Percentiles rank a stretch among this genome's conserved stretches.
Conservation (phyloP, 441 rosid species). For the Breynia disticha region DNA sequence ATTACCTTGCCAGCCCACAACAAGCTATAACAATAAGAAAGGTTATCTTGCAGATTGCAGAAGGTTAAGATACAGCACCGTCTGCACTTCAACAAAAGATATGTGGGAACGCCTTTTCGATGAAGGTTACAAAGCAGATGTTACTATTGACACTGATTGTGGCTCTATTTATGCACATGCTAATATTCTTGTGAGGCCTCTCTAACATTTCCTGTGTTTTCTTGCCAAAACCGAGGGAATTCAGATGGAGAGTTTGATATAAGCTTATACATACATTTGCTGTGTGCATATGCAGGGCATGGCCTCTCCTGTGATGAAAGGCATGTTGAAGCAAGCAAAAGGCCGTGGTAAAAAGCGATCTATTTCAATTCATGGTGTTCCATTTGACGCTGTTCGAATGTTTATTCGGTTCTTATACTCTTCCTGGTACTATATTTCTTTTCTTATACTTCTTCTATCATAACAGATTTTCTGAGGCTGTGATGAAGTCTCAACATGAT, state of each 20-base stretch:
- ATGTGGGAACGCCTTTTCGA: constrained; percentile 78
- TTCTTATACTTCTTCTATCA: too few species aligned
- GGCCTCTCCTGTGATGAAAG: constrained; percentile 77
- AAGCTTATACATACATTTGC: constrained; percentile 6
- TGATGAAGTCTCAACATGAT: too few species aligned
- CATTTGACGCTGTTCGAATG: constrained; percentile 58
- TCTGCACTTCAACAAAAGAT: constrained; percentile 34
- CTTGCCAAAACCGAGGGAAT: background rate
- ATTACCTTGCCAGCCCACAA: constrained; percentile 22
- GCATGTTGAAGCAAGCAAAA: constrained; percentile 60
- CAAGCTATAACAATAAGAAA: constrained; percentile 11
- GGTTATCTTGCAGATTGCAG: constrained; percentile 10
- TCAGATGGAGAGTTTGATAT: background rate
- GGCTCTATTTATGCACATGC: constrained; percentile 61
- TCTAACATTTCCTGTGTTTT: background rate
- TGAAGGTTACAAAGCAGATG: constrained; percentile 64
- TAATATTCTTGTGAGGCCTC: constrained; percentile 54
- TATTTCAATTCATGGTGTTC: constrained; percentile 64
- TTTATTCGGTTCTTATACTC: constrained; percentile 78
- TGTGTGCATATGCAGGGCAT: constrained; percentile 44
- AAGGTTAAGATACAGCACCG: constrained; percentile 17
- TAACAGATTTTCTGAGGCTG: too few species aligned
- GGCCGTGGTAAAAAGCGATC: constrained; percentile 26
- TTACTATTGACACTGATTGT: constrained; percentile 42
- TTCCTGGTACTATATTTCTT: constrained; percentile 50